Evolutionary conservation across 176 grass and related monocot genomes (phyloP).

Genomic region (Pharus latifolius): DNA sequence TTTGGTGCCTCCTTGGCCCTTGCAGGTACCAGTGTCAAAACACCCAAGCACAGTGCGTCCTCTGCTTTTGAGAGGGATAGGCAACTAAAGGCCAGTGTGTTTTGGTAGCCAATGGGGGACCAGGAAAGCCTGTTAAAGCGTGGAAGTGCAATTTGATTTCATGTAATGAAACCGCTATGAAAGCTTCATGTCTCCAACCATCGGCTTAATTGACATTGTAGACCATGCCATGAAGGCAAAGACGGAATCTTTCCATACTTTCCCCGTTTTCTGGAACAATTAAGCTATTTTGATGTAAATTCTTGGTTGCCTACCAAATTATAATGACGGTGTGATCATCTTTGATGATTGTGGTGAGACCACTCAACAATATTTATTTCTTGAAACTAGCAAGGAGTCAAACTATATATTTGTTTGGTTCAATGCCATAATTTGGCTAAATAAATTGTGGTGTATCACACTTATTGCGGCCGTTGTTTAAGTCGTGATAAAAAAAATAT

Average conservation of each 20-base stretch:
- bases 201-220: not conserved
- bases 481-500: no score
- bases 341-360: not conserved
- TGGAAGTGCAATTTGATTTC: not conserved
- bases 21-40: constrained; percentile 11
- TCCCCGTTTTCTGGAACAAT: not conserved
- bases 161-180: constrained; percentile 1
- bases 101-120: constrained; percentile 1
- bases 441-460: no score
- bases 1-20: constrained; percentile 24
- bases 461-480: not conserved
- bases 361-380: no score
- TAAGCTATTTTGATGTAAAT: not conserved
- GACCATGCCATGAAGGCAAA: constrained; percentile 10
- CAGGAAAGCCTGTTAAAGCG: not conserved
- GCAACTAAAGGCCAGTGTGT: not conserved
- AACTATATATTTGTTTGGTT: not conserved
- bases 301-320: not conserved
- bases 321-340: not conserved
- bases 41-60: not conserved
- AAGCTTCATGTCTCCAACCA: constrained; percentile 26
- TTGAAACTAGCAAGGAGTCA: not conserved
- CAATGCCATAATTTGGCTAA: not conserved
- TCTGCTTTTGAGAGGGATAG: not conserved
- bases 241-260: not conserved